Evolutionary conservation across 2,329 filamentous ascomycete genomes (phyloP), one percentile per base, ranked within the genome.

Genomic region (Purpureocillium lavendulum): DNA sequence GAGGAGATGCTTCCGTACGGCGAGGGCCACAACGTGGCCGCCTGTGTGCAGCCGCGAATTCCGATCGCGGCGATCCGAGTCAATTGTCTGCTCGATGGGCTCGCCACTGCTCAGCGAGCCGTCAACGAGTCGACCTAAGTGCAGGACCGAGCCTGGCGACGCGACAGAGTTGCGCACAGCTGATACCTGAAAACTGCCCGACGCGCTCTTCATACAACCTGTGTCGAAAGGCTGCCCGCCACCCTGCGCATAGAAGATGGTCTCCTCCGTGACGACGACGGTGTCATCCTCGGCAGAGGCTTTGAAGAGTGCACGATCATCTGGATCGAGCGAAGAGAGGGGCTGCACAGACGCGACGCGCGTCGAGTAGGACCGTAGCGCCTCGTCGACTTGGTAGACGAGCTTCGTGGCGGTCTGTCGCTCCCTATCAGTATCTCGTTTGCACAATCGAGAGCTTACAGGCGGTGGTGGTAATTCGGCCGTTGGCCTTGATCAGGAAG

Each of bases 191-290:
- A 36, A 30, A 7, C 7, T 36, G 35, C 14, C 35, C 8, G 64
- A 53, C 4, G 63, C 60, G 36, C 70, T 70, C 57, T 67, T 72
- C 45, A 86, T 82, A 29, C 53, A 59, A 15, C 82, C 82, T 8
- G 69, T 65, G 45, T 87, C 82, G 0, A 73, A 79, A 2, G 82
- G 82, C 50, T 87, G 82, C 8, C 82, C 82, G 45, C 82, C 82
- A 16, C 82, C 82, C 57, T 87, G 82, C 0, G 80, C 75, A 45
- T 87, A 78, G 60, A 87, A 87, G 43, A 87, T 80, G 15, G 82
- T 87, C 35, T 71, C 58, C 2, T 73, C 64, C 0, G 77, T 81
- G 8, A 75, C 66, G 16, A 84, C 56, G 13, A 77, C 70, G 49
- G 70, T 67, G 47, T 75, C 67, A 3, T 68, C 55, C 7, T 71